phyloP scores from a whole-genome alignment of 1,284 basidiomycete species.

The Fomitopsis schrenkii region DNA sequence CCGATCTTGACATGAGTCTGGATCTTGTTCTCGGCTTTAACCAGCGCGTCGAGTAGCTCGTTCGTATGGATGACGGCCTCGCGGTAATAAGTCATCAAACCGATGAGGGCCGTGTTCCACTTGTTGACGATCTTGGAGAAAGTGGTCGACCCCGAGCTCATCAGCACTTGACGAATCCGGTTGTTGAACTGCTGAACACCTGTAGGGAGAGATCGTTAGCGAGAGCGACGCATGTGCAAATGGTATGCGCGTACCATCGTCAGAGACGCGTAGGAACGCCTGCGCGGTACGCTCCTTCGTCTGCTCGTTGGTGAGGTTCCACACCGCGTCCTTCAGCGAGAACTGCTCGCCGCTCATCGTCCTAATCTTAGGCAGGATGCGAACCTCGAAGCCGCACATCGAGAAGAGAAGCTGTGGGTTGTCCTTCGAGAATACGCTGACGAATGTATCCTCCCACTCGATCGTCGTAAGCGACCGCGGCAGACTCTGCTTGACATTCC shows the following conservation, averaged over 20 bases:
- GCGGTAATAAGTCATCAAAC: constrained; percentile 97
- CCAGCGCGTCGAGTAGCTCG: constrained; percentile 89
- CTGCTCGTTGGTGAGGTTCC: constrained; percentile 95
- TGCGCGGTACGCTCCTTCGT: constrained; percentile 98
- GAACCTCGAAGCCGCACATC: constrained; percentile 97
- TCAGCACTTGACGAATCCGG: constrained; percentile 92
- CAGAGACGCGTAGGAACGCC: constrained; percentile 95
- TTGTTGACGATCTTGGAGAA: constrained; percentile 99
- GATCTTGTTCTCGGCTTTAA: constrained; percentile 98
- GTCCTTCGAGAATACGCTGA: constrained; percentile 95
- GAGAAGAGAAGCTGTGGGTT: constrained; percentile 98
- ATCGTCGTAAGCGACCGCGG: constrained; percentile 97
- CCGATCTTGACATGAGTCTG: constrained; percentile 99
- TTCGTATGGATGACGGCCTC: constrained; percentile 99
- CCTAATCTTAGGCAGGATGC: constrained; percentile 93
- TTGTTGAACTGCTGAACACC: constrained; percentile 97
- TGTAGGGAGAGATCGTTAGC: constrained; percentile 20
- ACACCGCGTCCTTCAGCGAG: constrained; percentile 94
- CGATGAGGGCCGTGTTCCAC: constrained; percentile 96
- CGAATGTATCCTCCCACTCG: constrained; percentile 98
- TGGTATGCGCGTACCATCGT: constrained; percentile 57
- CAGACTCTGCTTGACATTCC: constrained; percentile 98
- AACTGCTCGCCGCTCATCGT: constrained; percentile 96
- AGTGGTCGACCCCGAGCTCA: constrained; percentile 98
- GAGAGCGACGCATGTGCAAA: not conserved